A percentile compares a stretch with the other conserved stretches of the same genome.
phyloP scores from a whole-genome alignment of 805 yeast species.

The Zygotorulaspora chibaensis region DNA sequence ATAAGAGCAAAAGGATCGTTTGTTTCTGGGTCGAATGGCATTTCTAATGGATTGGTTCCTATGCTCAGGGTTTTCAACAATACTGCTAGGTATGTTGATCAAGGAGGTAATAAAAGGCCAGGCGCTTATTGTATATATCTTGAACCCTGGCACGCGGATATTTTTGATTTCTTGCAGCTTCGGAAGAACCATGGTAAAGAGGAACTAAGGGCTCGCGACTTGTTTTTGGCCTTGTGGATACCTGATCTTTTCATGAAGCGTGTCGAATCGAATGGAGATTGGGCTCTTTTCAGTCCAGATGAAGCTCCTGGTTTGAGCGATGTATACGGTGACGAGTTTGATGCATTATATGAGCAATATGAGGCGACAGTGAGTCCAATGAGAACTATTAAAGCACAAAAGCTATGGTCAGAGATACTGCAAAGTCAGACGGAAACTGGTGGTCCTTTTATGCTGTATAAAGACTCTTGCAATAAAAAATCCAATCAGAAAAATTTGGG shows the following conservation, averaged over 20 bases:
- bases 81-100: slow-evolving; percentile 94
- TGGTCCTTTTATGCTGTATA: slow-evolving; percentile 87
- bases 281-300: slow-evolving; percentile 88
- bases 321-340: slow-evolving; percentile 78
- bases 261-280: slow-evolving; percentile 70
- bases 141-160: slow-evolving; percentile 95
- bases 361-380: slow-evolving; percentile 61
- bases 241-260: slow-evolving; percentile 91
- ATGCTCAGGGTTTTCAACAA: slow-evolving; percentile 91
- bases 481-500: slow-evolving; percentile 90
- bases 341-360: slow-evolving; percentile 59
- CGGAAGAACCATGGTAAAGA: slow-evolving; percentile 94
- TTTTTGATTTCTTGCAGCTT: slow-evolving; percentile 77
- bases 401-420: slow-evolving; percentile 80
- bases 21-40: slow-evolving; percentile 87
- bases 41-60: slow-evolving; percentile 86
- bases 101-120: slow-evolving; percentile 96
- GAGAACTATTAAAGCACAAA: slow-evolving; percentile 73
- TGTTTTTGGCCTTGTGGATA: slow-evolving; percentile 89
- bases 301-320: slow-evolving; percentile 82
- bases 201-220: slow-evolving; percentile 85
- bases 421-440: slow-evolving; percentile 96
- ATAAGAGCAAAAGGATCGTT: slow-evolving; percentile 79
- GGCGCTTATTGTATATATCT: slow-evolving; percentile 91
- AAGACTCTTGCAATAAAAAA: slow-evolving; percentile 82